A percentile compares a stretch with the other conserved stretches of the same genome.
Conservation (phyloP, 2,329 filamentous ascomycete species). For the Chaetomium olivaceum region DNA sequence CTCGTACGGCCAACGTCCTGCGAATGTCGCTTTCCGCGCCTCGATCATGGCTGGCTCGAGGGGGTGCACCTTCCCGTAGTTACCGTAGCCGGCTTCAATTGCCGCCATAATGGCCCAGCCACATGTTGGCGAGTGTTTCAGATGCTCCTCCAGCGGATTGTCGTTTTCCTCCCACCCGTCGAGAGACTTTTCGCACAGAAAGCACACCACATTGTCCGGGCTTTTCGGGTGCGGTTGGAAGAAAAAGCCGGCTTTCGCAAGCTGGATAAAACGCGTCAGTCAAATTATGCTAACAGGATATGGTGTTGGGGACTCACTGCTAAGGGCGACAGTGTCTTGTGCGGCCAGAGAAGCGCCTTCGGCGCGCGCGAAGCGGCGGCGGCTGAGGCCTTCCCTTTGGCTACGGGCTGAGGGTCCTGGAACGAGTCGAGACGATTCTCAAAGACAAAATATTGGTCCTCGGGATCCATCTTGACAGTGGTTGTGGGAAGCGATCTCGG, state of each 20-base stretch:
- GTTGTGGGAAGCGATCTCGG: slow-evolving; percentile 10
- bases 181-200: slow-evolving; percentile 78
- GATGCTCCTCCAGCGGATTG: slow-evolving; percentile 78
- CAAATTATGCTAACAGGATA: slow-evolving; percentile 25
- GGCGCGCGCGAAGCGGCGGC: slow-evolving; percentile 59
- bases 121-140: slow-evolving; percentile 78
- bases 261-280: slow-evolving; percentile 52
- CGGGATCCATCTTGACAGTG: slow-evolving; percentile 13
- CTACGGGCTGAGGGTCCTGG: slow-evolving; percentile 59
- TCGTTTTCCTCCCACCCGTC: slow-evolving; percentile 92
- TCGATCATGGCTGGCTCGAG: slow-evolving; percentile 68
- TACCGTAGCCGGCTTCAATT: slow-evolving; percentile 61
- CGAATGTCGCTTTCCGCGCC: slow-evolving; percentile 81
- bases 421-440: slow-evolving; percentile 83
- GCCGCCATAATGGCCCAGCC: slow-evolving; percentile 79
- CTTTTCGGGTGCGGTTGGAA: slow-evolving; percentile 74
- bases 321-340: slow-evolving; percentile 64
- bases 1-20: slow-evolving; percentile 85
- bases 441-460: slow-evolving; percentile 46
- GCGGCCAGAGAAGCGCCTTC: slow-evolving; percentile 74
- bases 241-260: slow-evolving; percentile 89
- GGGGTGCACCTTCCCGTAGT: slow-evolving; percentile 72
- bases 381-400: slow-evolving; percentile 68
- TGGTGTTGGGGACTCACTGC: slow-evolving; percentile 53
- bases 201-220: slow-evolving; percentile 88